Evolutionary conservation across 148 eudicot genomes (phyloP).

Genomic region (Selenicereus undatus): DNA sequence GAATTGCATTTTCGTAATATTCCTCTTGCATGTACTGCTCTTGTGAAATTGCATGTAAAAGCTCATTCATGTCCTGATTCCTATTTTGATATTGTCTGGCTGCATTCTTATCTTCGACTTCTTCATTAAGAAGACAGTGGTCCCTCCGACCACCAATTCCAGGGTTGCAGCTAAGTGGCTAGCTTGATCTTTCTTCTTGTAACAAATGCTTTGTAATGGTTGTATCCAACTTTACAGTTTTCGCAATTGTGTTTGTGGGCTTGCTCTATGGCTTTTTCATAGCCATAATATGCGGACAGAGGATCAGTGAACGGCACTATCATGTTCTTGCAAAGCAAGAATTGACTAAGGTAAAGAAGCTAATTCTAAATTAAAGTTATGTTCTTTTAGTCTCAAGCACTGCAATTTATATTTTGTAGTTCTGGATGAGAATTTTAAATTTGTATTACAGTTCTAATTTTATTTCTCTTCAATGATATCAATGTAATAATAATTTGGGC

Average conservation of each 20-base stretch:
- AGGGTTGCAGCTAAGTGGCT: background rate
- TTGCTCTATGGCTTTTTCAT: slow-evolving; percentile 98
- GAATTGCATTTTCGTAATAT: too few relatives aligned
- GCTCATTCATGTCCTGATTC: too few relatives aligned
- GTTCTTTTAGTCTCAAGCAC: slow-evolving; percentile 2
- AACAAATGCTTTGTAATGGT: background rate
- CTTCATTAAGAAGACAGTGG: too few relatives aligned
- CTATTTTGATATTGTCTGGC: too few relatives aligned
- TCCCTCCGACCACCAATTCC: too few relatives aligned
- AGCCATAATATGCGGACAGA: slow-evolving; percentile 96
- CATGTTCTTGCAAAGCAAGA: slow-evolving; percentile 99
- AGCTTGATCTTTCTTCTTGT: background rate
- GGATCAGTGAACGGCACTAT: slow-evolving; percentile 93
- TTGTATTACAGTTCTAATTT: background rate
- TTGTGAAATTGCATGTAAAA: too few relatives aligned
- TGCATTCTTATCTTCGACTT: too few relatives aligned
- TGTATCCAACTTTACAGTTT: slow-evolving; percentile 44
- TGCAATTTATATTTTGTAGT: background rate
- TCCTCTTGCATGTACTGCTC: too few relatives aligned
- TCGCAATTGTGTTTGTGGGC: slow-evolving; percentile 90
- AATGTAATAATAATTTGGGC: background rate
- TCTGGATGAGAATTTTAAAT: background rate
- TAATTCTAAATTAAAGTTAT: background rate
- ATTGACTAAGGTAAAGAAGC: slow-evolving; percentile 75
- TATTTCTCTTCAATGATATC: background rate